Evolutionary conservation across 805 yeast genomes (phyloP).

Genomic region (Candida insectorum): DNA sequence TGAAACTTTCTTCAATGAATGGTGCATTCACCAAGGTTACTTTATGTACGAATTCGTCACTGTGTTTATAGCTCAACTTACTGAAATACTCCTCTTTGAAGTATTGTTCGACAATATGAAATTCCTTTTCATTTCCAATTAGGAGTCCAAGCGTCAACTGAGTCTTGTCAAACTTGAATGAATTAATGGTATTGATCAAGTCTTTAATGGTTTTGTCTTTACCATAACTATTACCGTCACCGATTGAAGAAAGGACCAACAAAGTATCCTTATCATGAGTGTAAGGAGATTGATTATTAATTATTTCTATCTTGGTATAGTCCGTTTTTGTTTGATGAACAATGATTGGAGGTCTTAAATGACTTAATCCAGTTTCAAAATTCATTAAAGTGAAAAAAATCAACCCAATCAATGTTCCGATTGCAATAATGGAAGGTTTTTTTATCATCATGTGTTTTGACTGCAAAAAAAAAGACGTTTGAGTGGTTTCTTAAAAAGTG

Average conservation of each 20-base stretch:
- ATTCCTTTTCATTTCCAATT: slow-evolving; percentile 28
- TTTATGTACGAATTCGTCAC: slow-evolving; percentile 8
- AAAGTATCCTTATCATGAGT: slow-evolving; percentile 9
- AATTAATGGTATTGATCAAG: slow-evolving; percentile 25
- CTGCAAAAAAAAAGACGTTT: too few species aligned
- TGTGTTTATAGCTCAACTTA: slow-evolving; percentile 4
- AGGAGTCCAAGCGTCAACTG: slow-evolving; percentile 21
- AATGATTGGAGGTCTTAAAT: not conserved
- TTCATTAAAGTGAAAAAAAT: not conserved
- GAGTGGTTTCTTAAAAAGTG: too few species aligned
- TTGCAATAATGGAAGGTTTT: too few species aligned
- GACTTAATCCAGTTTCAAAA: not conserved
- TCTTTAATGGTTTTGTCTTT: slow-evolving; percentile 25
- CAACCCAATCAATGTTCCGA: too few species aligned
- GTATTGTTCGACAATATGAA: slow-evolving; percentile 14
- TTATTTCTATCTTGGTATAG: slow-evolving; percentile 7
- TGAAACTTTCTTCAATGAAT: slow-evolving; percentile 23
- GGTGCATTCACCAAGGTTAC: slow-evolving; percentile 33
- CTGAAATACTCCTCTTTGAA: slow-evolving; percentile 13
- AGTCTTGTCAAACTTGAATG: slow-evolving; percentile 16
- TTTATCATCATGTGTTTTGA: too few species aligned
- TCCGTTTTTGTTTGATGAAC: not conserved
- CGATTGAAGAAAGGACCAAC: slow-evolving; percentile 23
- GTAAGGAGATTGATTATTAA: slow-evolving; percentile 7
- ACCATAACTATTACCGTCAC: slow-evolving; percentile 33